Conservation (phyloP, 2,329 filamentous ascomycete genomes). For the Diaporthe australafricana region DNA sequence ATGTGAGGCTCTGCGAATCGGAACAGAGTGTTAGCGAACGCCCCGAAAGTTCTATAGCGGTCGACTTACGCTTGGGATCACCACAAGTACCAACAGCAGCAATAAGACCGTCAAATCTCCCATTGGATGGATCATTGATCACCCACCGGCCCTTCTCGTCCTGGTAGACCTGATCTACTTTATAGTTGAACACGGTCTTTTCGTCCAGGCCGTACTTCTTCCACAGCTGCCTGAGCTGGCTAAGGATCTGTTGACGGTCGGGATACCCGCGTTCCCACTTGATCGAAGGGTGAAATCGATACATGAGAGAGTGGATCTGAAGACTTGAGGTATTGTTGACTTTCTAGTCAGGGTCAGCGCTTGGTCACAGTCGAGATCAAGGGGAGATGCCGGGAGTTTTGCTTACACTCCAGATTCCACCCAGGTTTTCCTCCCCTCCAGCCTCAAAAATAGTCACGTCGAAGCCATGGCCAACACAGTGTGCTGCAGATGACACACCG, state of each 20-base stretch:
- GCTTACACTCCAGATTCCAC: constrained; percentile 83
- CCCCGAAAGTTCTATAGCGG: neutral
- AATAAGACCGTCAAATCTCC: constrained; percentile 82
- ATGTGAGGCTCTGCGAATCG: constrained; percentile 67
- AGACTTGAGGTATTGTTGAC: constrained; percentile 86
- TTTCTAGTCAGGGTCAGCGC: constrained; percentile 56
- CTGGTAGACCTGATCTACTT: constrained; percentile 76
- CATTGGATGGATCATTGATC: constrained; percentile 77
- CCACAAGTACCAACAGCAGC: constrained; percentile 85
- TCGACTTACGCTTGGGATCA: constrained; percentile 57
- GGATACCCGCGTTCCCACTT: constrained; percentile 83
- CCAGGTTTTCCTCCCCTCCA: constrained; percentile 72
- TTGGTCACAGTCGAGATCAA: neutral
- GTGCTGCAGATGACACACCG: constrained; percentile 81
- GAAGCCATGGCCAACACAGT: constrained; percentile 88
- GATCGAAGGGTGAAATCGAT: constrained; percentile 86
- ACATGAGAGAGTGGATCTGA: constrained; percentile 89
- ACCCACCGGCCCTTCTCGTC: constrained; percentile 79
- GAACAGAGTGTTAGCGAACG: constrained; percentile 53
- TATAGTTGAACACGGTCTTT: constrained; percentile 78
- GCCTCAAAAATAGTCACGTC: constrained; percentile 84
- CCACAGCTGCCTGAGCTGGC: constrained; percentile 79
- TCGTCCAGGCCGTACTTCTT: constrained; percentile 77
- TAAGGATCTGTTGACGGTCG: constrained; percentile 78
- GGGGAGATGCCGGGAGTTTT: too few species aligned